Base-by-base conservation (phyloP, 345 rosid species). In the Citrus trifoliata region DNA sequence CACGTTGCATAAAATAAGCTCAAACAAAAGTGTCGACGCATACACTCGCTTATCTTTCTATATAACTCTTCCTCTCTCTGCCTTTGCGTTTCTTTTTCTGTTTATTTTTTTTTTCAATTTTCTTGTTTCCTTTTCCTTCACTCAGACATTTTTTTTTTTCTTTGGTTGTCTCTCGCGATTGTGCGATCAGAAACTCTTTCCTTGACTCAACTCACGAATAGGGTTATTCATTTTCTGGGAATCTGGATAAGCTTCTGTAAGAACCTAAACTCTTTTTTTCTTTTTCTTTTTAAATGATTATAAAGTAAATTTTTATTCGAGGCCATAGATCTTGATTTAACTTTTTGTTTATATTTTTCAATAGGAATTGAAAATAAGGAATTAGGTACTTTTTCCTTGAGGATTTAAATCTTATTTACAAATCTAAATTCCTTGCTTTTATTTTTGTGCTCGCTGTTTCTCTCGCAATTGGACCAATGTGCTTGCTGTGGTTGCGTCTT, bases 1-100 rank as follows among this genome's bases (percentile, higher is more conserved):
- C 78, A 75, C 78, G 78, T 75, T 65, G 78, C 71, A 75, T 48
- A 64, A 46, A 46, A 12, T 12, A 46, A 46, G 51, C 51, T 46
- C 0, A 13, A 46, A 21, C 33, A 2, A 33, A 32, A 48, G 78
- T 48, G 71, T 75, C 48, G 71, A 48, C 46, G 48, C 0, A 13
- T 13, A 46, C 51, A 12, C 32, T 75, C 67, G 46, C 28, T 9
- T n/a, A 53, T 53, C 58, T 53, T 53, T 18, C 7, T n/a, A 33
- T 2, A 51, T 46, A 4, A 19, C 12, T 25, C 71, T 55, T 33
- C 48, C 70, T 67, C 33, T 73, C 42, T 67, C 58, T 48, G 33
- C 14, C 53, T 67, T 19, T 37, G 21, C 5, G 1, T 61, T 60
- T 68, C 37, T 53, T 46, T 28, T 63, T 32, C 25, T 2, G 38